Conservation (phyloP, 768 basidiomycete species). For the Tulasnella sp. region DNA sequence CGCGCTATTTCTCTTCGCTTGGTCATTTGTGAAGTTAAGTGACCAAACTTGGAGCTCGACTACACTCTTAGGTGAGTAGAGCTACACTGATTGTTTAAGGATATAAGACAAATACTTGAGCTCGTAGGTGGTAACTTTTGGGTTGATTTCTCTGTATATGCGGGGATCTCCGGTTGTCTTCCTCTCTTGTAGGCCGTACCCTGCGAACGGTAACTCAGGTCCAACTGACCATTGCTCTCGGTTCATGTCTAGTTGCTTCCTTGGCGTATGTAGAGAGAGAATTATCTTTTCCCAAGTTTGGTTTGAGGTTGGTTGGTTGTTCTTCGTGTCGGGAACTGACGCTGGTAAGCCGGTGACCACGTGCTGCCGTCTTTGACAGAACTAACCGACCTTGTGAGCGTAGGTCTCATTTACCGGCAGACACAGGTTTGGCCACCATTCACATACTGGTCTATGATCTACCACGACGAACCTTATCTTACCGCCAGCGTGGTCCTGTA, state of each 20-base stretch:
- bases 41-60: neutral
- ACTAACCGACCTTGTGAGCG: too few relatives aligned
- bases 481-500: neutral
- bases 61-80: neutral
- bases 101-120: neutral
- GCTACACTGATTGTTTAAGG: neutral
- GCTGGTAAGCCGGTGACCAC: neutral
- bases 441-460: too few relatives aligned
- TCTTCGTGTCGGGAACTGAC: neutral
- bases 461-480: neutral
- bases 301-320: neutral
- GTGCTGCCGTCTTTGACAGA: neutral
- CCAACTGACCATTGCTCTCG: neutral
- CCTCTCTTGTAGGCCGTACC: neutral
- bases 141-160: neutral
- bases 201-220: neutral
- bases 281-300: too few relatives aligned
- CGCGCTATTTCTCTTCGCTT: neutral
- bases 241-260: neutral
- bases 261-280: neutral
- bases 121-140: neutral
- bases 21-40: neutral
- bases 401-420: too few relatives aligned
- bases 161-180: too few relatives aligned
- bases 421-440: too few relatives aligned